Base-by-base conservation (phyloP, 306 rosid species). In the Lathyrus aphaca region DNA sequence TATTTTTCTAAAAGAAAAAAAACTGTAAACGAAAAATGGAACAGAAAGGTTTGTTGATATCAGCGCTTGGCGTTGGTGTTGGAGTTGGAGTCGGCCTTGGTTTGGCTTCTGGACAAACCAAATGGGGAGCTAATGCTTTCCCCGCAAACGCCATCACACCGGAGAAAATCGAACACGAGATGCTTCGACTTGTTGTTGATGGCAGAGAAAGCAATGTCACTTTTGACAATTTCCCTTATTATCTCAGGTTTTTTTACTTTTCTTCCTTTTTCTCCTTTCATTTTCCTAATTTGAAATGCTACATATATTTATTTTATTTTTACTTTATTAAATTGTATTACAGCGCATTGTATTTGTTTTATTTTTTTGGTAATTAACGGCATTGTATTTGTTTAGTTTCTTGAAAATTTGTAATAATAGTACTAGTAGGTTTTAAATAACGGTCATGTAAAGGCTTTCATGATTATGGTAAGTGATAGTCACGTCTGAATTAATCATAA, bases 31-130 rank as follows among this genome's bases (percentile, higher is more conserved):
- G 25, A 64, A 25, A 30, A 1, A 53, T 91, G 96, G 97, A 91
- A 40, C 86, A 89, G 75, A 91, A 76, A 54, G 68, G 80, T 5
- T 5, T 80, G 15, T 42, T 89, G 72, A 59, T 91, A 49, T 91
- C 94, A 63, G 97, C 94, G 49, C 57, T 91, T 78, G 37, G 94
- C 2, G 87, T 89, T 0, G 91, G 96, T 5, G 86, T 90, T 18
- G 98, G 98, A 2, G 86, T 90, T 27, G 98, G 98, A 3, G 92
- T 93, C 8, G 98, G 98, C 3, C 69, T 93, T 2, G 86, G 94
- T 1, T 55, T 85, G 76, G 96, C 90, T 12, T 80, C 93, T 23
- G 85, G 89, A 16, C 88, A 82, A 77, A 56, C 66, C 60, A 86
- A 73, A 74, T 84, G 91, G 88, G 76, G 84, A 0, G 61, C 74